Evolutionary conservation across 768 basidiomycete species (phyloP), one percentile per base, ranked within the genome.

Genomic region (Amanita pseudoporphyria): DNA sequence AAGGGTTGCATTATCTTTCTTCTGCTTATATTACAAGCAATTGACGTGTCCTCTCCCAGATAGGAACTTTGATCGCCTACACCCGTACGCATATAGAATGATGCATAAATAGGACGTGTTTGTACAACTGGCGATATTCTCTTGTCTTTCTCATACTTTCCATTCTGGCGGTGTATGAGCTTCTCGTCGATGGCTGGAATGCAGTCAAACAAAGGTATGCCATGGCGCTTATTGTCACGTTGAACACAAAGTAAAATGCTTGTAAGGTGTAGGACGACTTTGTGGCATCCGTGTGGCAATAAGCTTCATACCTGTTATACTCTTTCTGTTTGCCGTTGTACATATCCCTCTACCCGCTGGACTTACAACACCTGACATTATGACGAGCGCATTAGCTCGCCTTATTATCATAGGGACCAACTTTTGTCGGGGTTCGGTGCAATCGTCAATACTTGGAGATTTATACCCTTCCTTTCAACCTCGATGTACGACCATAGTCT

Each of bases 361-460:
- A n/a, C n/a, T n/a, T n/a, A n/a, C n/a, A n/a, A n/a, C n/a, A n/a
- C n/a, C n/a, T n/a, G n/a, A n/a, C n/a, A n/a, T n/a, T n/a, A n/a
- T n/a, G n/a, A n/a, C n/a, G n/a, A n/a, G n/a, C n/a, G n/a, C n/a
- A n/a, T n/a, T n/a, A n/a, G n/a, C n/a, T n/a, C 77, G 87, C 9
- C 71, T 90, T 12, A 77, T 84, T 16, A 83, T 89, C 16, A 64
- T 91, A 16, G 89, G 89, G 2, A 89, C 83, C 0, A 70, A 5
- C 59, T 81, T 2, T 70, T 92, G 5, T 87, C 88, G 0, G 89
- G 89, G 0, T 83, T 87, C 53, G 87, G 87, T 54, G 82, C 86
- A 3, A 70, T 85, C 42, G 79, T n/a, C n/a, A n/a, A n/a, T n/a
- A n/a, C n/a, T n/a, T n/a, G n/a, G n/a, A n/a, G n/a, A n/a, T n/a